phyloP scores from a whole-genome alignment of 345 rosid genomes.

The Clausena lansium region DNA sequence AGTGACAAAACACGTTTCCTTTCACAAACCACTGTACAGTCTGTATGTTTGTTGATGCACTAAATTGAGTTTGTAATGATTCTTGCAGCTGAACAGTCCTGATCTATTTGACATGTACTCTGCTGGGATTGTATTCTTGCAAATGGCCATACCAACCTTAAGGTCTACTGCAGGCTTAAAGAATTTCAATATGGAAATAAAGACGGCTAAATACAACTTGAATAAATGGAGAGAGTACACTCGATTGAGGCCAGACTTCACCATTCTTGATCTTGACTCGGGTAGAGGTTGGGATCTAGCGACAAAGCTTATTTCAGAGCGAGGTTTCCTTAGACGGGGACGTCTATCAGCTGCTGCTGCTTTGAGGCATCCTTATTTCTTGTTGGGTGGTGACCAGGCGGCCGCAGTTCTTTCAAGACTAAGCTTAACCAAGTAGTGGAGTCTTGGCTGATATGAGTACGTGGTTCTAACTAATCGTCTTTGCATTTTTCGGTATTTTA shows the following conservation, averaged over 20 bases:
- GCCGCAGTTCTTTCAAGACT: conserved; percentile 83
- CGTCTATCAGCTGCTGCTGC: conserved; percentile 93
- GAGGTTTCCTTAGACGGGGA: conserved; percentile 74
- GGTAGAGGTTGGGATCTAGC: conserved; percentile 99
- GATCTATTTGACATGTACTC: conserved; percentile 93
- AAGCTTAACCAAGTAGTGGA: conserved; percentile 53
- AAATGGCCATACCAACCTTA: conserved; percentile 85
- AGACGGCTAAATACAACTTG: conserved; percentile 54
- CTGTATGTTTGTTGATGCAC: neutral
- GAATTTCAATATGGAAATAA: conserved; percentile 80
- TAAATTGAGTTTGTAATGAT: conserved; percentile 12
- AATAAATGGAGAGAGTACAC: conserved; percentile 72
- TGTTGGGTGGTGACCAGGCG: conserved; percentile 90
- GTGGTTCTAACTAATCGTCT: neutral
- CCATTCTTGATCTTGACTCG: conserved; percentile 78
- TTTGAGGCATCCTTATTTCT: conserved; percentile 89
- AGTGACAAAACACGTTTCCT: neutral
- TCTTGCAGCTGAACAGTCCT: conserved; percentile 84
- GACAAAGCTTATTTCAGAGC: conserved; percentile 73
- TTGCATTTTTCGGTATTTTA: neutral
- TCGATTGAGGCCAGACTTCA: conserved; percentile 71
- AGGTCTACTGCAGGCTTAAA: conserved; percentile 67
- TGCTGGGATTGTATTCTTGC: conserved; percentile 84
- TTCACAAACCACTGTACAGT: neutral
- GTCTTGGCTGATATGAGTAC: conserved; percentile 15